phyloP scores from a whole-genome alignment of 2,329 filamentous ascomycete species.

The Rhynchosporium graminicola region DNA sequence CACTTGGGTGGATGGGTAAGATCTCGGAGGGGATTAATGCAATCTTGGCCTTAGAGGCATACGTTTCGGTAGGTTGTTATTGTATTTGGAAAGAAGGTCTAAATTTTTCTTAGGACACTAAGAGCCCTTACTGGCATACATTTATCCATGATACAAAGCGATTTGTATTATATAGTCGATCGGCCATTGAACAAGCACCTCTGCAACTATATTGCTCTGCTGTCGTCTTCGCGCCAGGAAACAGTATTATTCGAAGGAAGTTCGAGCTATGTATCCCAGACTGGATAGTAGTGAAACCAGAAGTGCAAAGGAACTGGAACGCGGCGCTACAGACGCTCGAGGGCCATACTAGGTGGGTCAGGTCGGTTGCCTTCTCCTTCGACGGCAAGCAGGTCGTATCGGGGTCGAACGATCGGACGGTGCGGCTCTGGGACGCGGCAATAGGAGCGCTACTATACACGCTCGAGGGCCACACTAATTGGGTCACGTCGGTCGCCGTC shows the following conservation, averaged over 20 bases:
- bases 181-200: conserved; percentile 25
- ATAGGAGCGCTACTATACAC: neutral
- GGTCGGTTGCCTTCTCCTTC: too few species aligned
- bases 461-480: neutral
- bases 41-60: conserved; percentile 21
- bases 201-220: conserved; percentile 27
- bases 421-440: neutral
- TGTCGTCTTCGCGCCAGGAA: conserved; percentile 38
- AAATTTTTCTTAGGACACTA: neutral
- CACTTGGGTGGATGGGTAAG: neutral
- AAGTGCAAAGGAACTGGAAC: conserved; percentile 17
- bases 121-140: conserved; percentile 10
- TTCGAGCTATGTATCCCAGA: neutral
- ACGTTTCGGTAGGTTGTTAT: conserved; percentile 14
- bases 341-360: too few species aligned
- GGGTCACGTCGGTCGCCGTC: neutral
- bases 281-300: conserved; percentile 17
- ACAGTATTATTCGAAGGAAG: conserved; percentile 33
- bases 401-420: neutral
- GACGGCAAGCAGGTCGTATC: neutral
- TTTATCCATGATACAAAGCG: conserved; percentile 29
- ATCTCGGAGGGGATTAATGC: conserved; percentile 14
- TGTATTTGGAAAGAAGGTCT: neutral
- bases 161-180: conserved; percentile 21
- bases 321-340: conserved; percentile 14